These are phyloP conservation scores for Acaromyces ingoldii DNA, from an alignment of 1,284 basidiomycete species.

Conservation along the genomic window DNA sequence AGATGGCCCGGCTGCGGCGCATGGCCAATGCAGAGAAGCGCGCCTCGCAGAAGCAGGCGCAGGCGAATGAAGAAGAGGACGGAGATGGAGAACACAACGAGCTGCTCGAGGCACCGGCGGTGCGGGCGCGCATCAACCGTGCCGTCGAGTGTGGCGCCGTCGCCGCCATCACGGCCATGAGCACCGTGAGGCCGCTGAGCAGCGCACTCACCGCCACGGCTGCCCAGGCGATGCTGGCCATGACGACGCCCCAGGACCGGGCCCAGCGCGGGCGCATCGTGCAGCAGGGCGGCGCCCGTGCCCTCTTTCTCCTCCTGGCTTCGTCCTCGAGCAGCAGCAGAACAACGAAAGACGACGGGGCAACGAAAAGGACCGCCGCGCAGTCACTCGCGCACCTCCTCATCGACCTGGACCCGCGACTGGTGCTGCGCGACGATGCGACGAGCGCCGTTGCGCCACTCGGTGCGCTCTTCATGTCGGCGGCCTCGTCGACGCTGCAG, in stretches of 20 bases:
- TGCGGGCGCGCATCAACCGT: background rate
- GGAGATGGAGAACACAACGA: constrained; percentile 7
- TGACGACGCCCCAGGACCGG: constrained; percentile 58
- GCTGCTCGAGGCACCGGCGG: background rate
- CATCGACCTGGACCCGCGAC: constrained; percentile 81
- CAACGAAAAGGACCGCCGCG: constrained; percentile 56
- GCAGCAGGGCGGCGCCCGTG: constrained; percentile 74
- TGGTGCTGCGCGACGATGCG: constrained; percentile 66
- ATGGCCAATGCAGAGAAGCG: constrained; percentile 20
- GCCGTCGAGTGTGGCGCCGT: constrained; percentile 25
- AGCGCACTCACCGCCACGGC: background rate
- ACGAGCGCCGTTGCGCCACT: constrained; percentile 19
- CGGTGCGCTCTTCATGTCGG: constrained; percentile 20
- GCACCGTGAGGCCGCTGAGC: background rate
- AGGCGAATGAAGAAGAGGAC: constrained; percentile 17
- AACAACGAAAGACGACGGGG: too few relatives aligned
- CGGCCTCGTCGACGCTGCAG: constrained; percentile 66
- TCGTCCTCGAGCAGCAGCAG: background rate
- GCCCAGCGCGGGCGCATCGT: constrained; percentile 71
- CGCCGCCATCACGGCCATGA: constrained; percentile 16
- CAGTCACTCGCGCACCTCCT: constrained; percentile 88
- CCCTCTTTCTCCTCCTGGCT: constrained; percentile 59
- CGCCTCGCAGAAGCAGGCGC: background rate
- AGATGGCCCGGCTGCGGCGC: constrained; percentile 25
- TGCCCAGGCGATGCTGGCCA: background rate